Percentiles rank a stretch among this genome's conserved stretches.
phyloP scores from a whole-genome alignment of 2,329 filamentous ascomycete genomes.

The Neopestalotiopsis rosae region DNA sequence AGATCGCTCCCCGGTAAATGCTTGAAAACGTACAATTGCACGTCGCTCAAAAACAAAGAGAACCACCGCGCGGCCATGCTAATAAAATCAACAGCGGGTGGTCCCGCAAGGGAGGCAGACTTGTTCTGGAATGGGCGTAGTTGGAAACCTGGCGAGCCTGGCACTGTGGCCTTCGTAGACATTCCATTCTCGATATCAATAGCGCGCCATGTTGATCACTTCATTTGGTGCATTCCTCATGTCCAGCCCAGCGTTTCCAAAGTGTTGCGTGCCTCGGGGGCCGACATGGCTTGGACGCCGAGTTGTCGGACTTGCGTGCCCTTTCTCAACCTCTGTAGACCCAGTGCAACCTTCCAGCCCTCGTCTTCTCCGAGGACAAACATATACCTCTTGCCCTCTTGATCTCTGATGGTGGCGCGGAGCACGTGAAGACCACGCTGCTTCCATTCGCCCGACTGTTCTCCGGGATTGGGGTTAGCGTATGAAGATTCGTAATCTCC shows the following conservation, averaged over 20 bases:
- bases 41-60: background rate
- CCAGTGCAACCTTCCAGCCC: conserved; percentile 70
- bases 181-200: background rate
- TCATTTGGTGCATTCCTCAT: conserved; percentile 17
- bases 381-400: conserved; percentile 69
- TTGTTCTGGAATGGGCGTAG: background rate
- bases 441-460: conserved; percentile 60
- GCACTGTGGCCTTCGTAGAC: background rate
- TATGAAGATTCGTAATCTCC: conserved; percentile 44
- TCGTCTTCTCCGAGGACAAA: conserved; percentile 70
- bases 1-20: background rate
- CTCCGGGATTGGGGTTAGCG: conserved; percentile 46
- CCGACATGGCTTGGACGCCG: conserved; percentile 61
- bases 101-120: background rate
- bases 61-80: background rate
- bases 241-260: conserved; percentile 65
- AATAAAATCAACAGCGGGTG: background rate
- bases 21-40: background rate
- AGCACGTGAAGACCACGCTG: conserved; percentile 64
- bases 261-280: conserved; percentile 57
- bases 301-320: conserved; percentile 66
- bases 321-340: conserved; percentile 63
- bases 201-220: background rate
- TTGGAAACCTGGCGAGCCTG: background rate
- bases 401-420: conserved; percentile 67